These are phyloP conservation scores for Kwoniella shivajii DNA, from an alignment of 1,284 basidiomycete genomes.

Conservation along the genomic window DNA sequence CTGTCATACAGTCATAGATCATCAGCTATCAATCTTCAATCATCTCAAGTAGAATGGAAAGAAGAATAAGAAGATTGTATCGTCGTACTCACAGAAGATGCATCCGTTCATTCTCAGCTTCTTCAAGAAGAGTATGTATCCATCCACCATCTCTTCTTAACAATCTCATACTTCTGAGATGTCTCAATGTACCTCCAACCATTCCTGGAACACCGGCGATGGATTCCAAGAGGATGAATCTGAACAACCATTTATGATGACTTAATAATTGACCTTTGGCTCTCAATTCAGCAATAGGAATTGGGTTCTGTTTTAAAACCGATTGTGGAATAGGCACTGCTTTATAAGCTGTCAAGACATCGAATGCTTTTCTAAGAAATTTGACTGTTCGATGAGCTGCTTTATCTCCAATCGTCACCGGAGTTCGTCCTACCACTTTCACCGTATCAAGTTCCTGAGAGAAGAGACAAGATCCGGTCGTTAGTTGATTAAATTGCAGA, in stretches of 20 bases:
- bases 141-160: constrained; percentile 89
- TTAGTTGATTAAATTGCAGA: no score
- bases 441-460: constrained; percentile 50
- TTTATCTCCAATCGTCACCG: constrained; percentile 71
- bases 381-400: constrained; percentile 68
- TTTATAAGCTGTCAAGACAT: constrained; percentile 70
- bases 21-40: no score
- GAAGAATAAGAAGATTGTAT: no score
- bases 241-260: constrained; percentile 74
- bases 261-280: constrained; percentile 71
- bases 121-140: constrained; percentile 81
- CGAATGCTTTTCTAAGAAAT: constrained; percentile 66
- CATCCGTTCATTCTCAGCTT: constrained; percentile 95
- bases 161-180: constrained; percentile 76
- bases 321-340: constrained; percentile 59
- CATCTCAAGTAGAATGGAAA: not conserved
- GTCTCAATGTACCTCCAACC: constrained; percentile 84
- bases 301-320: constrained; percentile 35
- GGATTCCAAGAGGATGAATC: constrained; percentile 85
- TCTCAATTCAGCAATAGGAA: constrained; percentile 72
- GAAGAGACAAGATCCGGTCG: no score
- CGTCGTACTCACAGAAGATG: constrained; percentile 70
- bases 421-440: constrained; percentile 70
- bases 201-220: constrained; percentile 93
- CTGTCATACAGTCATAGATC: no score